Evolutionary conservation across 495 filamentous ascomycete species (phyloP), one percentile per base, ranked within the genome.

Genomic region (Durotheca rogersii): DNA sequence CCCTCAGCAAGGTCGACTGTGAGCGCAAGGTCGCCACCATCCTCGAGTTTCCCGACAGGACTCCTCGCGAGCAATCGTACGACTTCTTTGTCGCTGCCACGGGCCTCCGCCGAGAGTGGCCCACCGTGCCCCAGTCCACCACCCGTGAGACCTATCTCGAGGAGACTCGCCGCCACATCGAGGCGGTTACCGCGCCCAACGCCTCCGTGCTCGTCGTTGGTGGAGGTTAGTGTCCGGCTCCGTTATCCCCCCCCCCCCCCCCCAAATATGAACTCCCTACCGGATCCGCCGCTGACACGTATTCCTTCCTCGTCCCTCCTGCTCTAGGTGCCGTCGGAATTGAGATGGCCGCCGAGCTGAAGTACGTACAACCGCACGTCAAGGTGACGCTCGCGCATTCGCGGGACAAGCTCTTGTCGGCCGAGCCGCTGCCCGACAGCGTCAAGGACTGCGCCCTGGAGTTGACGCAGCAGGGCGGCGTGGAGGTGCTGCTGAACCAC

Each of bases 261-360:
- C 16, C 6, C 4, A 18, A 23, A 4, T 9, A 4, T 4, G 7
- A 42, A 42, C 7, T 4, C 36, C 7, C 15, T 21, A 7, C 30
- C 19, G 21, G n/a, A 15, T 19, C n/a, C 12, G 4, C 7, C 7
- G 7, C n/a, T n/a, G 30, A 21, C 39, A 19, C 21, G 19, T 7
- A 7, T 16, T 14, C 4, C 4, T 15, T 7, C 4, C 39, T 32
- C 15, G 15, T 4, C 14, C 19, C 39, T 9, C 23, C 9, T 27
- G 4, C 23, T 11, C 11, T 39, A 74, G 83, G 83, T 11, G 85
- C 85, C 6, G 85, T 87, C 2, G 85, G 85, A 7, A 78, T 87
- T 33, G 85, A 89, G 56, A 84, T 87, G 72, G 83, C 85, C 0
- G 75, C 82, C 7, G 85, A 89, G 64, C 59, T 87, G 34, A 85